phyloP scores from a whole-genome alignment of 257 asterid genomes.

The Perilla frutescens region DNA sequence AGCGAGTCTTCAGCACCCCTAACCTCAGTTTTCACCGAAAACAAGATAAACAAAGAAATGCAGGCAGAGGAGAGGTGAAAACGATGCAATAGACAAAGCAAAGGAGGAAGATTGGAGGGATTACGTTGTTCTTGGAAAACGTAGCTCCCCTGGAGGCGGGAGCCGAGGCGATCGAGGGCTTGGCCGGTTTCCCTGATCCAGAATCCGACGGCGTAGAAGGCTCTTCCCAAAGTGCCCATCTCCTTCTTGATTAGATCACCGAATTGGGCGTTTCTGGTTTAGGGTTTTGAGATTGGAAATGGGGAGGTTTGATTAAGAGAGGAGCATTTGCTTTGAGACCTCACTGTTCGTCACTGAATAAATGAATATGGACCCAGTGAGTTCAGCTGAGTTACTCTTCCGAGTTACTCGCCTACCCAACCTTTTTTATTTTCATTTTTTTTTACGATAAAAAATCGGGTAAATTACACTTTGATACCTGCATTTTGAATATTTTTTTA shows the following conservation, averaged over 20 bases:
- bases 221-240: slow-evolving; percentile 77
- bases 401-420: slow-evolving; percentile 20
- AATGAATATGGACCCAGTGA: slow-evolving; percentile 25
- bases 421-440: background rate
- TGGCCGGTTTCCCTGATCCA: slow-evolving; percentile 98
- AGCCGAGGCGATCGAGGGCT: slow-evolving; percentile 98
- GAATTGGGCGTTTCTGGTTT: slow-evolving; percentile 20
- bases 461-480: no score
- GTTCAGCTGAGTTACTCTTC: slow-evolving; percentile 29
- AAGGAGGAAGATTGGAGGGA: background rate
- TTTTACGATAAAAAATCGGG: no score
- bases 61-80: slow-evolving; percentile 18
- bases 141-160: slow-evolving; percentile 90
- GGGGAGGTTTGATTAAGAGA: background rate
- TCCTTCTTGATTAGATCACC: slow-evolving; percentile 16
- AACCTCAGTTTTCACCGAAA: background rate
- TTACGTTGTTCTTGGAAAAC: slow-evolving; percentile 83
- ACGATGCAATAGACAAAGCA: background rate
- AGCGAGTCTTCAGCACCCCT: slow-evolving; percentile 11
- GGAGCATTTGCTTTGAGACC: slow-evolving; percentile 9
- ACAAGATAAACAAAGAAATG: slow-evolving; percentile 25
- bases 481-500: no score
- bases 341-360: background rate
- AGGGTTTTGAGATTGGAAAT: slow-evolving; percentile 39
- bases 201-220: slow-evolving; percentile 90